phyloP scores from a whole-genome alignment of 2,329 filamentous ascomycete species.

The Pleomassaria siparia region DNA sequence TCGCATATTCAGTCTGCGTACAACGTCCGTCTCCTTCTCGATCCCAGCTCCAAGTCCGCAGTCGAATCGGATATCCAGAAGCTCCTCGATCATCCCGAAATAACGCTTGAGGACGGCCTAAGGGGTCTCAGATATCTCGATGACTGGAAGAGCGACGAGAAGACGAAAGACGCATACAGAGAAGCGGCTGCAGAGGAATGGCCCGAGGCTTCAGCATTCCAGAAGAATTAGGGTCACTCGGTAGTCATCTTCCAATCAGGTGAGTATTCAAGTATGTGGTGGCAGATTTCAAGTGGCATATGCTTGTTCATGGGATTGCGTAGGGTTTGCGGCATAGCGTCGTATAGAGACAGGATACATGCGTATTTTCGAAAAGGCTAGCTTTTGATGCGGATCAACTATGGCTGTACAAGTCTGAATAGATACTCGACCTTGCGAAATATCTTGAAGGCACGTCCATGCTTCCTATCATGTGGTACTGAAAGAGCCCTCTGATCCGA shows the following conservation, averaged over 20 bases:
- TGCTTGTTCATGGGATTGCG: not conserved
- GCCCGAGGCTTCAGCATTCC: slow-evolving; percentile 42
- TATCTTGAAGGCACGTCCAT: slow-evolving; percentile 21
- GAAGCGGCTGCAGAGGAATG: slow-evolving; percentile 43
- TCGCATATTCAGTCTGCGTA: slow-evolving; percentile 66
- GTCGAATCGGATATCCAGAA: slow-evolving; percentile 65
- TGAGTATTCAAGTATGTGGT: not conserved
- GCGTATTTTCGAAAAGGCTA: not conserved
- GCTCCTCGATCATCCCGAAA: slow-evolving; percentile 55
- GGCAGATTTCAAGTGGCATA: not conserved
- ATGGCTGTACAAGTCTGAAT: not conserved
- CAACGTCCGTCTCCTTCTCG: slow-evolving; percentile 60
- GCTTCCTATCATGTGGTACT: slow-evolving; percentile 25
- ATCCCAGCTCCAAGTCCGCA: slow-evolving; percentile 56
- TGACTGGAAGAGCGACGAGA: slow-evolving; percentile 53
- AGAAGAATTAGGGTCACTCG: slow-evolving; percentile 12
- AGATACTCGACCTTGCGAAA: too few relatives aligned
- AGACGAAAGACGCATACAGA: slow-evolving; percentile 54
- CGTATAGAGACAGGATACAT: not conserved
- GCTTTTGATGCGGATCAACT: not conserved
- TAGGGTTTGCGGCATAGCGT: slow-evolving; percentile 4
- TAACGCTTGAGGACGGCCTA: slow-evolving; percentile 59
- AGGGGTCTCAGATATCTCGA: slow-evolving; percentile 55
- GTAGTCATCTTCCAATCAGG: not conserved
- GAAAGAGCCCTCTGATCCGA: slow-evolving; percentile 25